These are phyloP conservation scores for Exidia glandulosa DNA, from an alignment of 768 basidiomycete species.

Conservation along the genomic window DNA sequence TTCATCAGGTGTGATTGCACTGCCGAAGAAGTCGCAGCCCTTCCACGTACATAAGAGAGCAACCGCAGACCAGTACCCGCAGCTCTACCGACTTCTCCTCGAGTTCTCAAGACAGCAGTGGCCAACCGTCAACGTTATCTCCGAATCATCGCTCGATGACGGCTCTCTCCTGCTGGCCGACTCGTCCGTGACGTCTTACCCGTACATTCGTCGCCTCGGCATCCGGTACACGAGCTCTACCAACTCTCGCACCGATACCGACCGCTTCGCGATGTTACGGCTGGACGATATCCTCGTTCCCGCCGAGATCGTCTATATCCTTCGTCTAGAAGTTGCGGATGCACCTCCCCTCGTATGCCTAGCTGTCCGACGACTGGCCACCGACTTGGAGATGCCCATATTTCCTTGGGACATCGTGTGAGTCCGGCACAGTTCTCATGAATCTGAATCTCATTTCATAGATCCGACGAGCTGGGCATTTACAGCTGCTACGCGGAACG, in stretches of 20 bases:
- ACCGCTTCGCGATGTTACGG: neutral
- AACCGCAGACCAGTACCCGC: too few relatives aligned
- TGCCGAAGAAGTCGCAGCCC: too few relatives aligned
- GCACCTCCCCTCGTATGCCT: conserved; percentile 3
- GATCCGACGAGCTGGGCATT: conserved; percentile 13
- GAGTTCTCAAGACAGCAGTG: too few relatives aligned
- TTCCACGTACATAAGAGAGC: too few relatives aligned
- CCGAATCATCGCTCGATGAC: too few relatives aligned
- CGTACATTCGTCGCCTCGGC: neutral
- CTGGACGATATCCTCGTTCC: neutral
- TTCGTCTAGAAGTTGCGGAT: neutral
- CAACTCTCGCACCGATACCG: neutral
- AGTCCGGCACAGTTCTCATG: neutral
- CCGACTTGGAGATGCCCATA: conserved; percentile 9
- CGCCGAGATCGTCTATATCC: neutral
- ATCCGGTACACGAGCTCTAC: neutral
- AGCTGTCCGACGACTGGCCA: conserved; percentile 1
- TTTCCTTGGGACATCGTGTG: conserved; percentile 17
- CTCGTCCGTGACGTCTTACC: too few relatives aligned
- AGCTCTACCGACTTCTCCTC: too few relatives aligned
- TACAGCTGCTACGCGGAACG: conserved; percentile 11
- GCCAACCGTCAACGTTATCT: too few relatives aligned
- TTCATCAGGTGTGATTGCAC: too few relatives aligned
- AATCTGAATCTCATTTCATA: conserved; percentile 1
- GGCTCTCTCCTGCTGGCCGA: too few relatives aligned